Percentiles rank a stretch among this genome's conserved stretches.
These are phyloP conservation scores for Verticillium longisporum DNA, from an alignment of 2,329 filamentous ascomycete species.

Conservation along the genomic window DNA sequence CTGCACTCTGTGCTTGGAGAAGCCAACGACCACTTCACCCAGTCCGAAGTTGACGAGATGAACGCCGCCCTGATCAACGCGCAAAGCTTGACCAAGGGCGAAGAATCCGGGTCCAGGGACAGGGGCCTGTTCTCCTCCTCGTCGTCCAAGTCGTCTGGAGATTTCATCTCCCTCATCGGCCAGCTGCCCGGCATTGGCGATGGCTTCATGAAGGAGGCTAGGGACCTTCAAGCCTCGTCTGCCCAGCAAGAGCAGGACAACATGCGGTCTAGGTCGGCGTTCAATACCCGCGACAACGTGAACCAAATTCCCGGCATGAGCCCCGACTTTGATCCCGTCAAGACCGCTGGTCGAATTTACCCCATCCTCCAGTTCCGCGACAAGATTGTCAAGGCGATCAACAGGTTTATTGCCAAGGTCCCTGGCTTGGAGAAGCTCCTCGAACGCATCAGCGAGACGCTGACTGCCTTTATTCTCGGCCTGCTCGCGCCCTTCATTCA, in stretches of 20 bases:
- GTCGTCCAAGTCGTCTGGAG: constrained; percentile 25
- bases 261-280: constrained; percentile 15
- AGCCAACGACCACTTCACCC: constrained; percentile 71
- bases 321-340: constrained; percentile 68
- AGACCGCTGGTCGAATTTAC: constrained; percentile 77
- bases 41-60: constrained; percentile 78
- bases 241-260: constrained; percentile 59
- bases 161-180: constrained; percentile 66
- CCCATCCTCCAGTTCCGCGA: constrained; percentile 92
- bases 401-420: constrained; percentile 79
- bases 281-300: constrained; percentile 31
- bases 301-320: constrained; percentile 69
- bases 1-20: constrained; percentile 72
- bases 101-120: constrained; percentile 13
- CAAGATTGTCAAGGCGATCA: constrained; percentile 84
- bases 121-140: constrained; percentile 23
- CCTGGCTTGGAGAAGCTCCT: constrained; percentile 85
- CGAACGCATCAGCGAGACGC: constrained; percentile 86
- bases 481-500: constrained; percentile 87
- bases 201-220: constrained; percentile 60
- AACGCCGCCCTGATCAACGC: constrained; percentile 68
- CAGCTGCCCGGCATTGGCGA: constrained; percentile 67
- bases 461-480: constrained; percentile 87
- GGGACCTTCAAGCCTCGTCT: constrained; percentile 52
- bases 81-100: constrained; percentile 36